phyloP scores from a whole-genome alignment of 83 land plant genomes.

The Thuja plicata region DNA sequence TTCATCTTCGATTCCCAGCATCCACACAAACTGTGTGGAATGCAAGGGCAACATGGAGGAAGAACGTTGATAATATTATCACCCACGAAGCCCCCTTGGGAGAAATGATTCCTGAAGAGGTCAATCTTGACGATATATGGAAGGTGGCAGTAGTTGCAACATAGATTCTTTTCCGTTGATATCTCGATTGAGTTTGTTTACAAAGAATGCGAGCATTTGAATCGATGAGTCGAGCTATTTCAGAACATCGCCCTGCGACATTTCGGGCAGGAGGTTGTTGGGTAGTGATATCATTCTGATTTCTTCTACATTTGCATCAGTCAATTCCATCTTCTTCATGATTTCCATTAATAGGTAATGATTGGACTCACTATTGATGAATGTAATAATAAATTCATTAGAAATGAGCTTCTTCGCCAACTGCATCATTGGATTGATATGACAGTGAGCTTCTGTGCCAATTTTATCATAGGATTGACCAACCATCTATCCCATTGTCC shows the following conservation, averaged over 20 bases:
- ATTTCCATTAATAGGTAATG: constrained; percentile 11
- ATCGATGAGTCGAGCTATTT: constrained; percentile 27
- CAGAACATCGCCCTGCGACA: constrained; percentile 19
- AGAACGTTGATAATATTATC: neutral
- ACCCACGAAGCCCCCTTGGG: constrained; percentile 27
- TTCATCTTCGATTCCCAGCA: too few relatives aligned
- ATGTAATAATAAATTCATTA: constrained; percentile 21
- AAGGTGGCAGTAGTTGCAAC: constrained; percentile 31
- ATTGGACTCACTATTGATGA: constrained; percentile 24
- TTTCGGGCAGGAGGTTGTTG: constrained; percentile 21
- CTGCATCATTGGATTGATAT: constrained; percentile 25
- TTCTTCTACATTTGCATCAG: neutral
- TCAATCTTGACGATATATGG: constrained; percentile 24
- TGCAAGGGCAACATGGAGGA: constrained; percentile 24
- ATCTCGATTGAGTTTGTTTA: constrained; percentile 18
- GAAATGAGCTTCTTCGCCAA: constrained; percentile 1
- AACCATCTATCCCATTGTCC: too few relatives aligned
- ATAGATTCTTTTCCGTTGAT: constrained; percentile 21
- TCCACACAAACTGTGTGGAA: too few relatives aligned
- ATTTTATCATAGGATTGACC: too few relatives aligned
- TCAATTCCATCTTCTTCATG: neutral
- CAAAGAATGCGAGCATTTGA: constrained; percentile 18
- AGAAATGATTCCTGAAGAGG: constrained; percentile 26
- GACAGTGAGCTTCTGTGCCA: too few relatives aligned
- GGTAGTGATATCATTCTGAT: constrained; percentile 16